These are phyloP conservation scores for Moelleriella libera DNA, from an alignment of 2,329 filamentous ascomycete species.

Conservation along the genomic window DNA sequence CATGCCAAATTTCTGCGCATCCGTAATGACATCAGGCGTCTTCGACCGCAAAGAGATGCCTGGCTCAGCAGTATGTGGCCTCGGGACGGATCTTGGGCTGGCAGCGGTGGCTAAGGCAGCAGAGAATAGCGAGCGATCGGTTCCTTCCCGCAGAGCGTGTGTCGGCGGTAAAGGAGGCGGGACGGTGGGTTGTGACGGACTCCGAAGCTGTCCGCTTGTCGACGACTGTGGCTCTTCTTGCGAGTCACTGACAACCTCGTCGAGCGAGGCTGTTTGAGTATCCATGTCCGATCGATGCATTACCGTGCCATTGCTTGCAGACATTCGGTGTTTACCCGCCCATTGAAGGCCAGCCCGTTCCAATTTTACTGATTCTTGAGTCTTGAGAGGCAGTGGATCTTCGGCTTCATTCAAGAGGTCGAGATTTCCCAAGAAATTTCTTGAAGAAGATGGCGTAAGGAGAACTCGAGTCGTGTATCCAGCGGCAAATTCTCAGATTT, in stretches of 20 bases:
- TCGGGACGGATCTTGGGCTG: conserved; percentile 20
- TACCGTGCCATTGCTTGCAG: conserved; percentile 29
- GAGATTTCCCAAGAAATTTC: too few species aligned
- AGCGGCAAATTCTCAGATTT: too few species aligned
- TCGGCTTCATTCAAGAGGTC: too few species aligned
- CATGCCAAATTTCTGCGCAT: conserved; percentile 15
- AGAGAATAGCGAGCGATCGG: not conserved
- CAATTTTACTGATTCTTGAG: not conserved
- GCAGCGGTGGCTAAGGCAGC: conserved; percentile 13
- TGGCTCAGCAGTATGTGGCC: conserved; percentile 12
- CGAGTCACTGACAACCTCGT: conserved; percentile 20
- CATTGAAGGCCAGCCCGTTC: conserved; percentile 12
- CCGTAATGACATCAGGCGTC: conserved; percentile 42
- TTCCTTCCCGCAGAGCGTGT: not conserved
- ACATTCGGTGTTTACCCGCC: conserved; percentile 17
- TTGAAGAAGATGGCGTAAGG: too few species aligned
- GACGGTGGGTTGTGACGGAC: conserved; percentile 2
- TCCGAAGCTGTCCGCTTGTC: conserved; percentile 9
- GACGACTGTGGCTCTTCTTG: conserved; percentile 16
- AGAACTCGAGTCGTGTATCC: too few species aligned
- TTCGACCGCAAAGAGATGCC: conserved; percentile 45
- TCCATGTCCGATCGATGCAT: conserved; percentile 31
- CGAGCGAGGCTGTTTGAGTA: conserved; percentile 13
- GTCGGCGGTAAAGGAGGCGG: conserved; percentile 9
- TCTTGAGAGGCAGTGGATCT: not conserved